Conservation (phyloP, 2,329 filamentous ascomycete genomes). For the Fusarium acutatum region DNA sequence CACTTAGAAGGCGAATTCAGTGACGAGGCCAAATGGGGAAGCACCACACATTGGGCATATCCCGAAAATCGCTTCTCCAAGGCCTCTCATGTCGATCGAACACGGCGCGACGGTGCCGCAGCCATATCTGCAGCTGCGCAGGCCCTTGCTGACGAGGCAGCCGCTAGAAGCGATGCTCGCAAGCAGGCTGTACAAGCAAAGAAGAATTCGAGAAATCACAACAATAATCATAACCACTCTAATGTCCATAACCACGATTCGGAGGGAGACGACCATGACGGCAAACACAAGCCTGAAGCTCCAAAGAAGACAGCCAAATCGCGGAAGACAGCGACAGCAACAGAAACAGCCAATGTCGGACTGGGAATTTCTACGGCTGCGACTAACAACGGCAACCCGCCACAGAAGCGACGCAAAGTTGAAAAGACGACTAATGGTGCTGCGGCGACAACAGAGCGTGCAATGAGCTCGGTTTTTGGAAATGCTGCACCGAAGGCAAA, state of each 20-base stretch:
- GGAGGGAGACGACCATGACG: conserved; percentile 77
- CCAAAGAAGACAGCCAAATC: conserved; percentile 74
- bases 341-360: conserved; percentile 63
- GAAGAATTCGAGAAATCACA: conserved; percentile 72
- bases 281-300: conserved; percentile 56
- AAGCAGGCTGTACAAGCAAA: conserved; percentile 84
- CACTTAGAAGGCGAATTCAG: conserved; percentile 90
- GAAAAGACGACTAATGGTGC: conserved; percentile 69
- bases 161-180: conserved; percentile 82
- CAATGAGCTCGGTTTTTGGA: conserved; percentile 68
- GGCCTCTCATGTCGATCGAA: conserved; percentile 74
- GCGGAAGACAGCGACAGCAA: conserved; percentile 66
- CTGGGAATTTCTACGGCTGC: conserved; percentile 70
- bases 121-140: conserved; percentile 80
- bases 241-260: conserved; percentile 63
- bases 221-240: conserved; percentile 27
- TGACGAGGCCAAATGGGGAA: conserved; percentile 93
- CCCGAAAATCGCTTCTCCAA: conserved; percentile 78
- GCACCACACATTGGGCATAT: conserved; percentile 94
- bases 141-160: conserved; percentile 82
- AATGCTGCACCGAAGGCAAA: conserved; percentile 63
- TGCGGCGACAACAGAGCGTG: conserved; percentile 68
- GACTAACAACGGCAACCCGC: conserved; percentile 62
- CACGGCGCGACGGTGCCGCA: conserved; percentile 80
- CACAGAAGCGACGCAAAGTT: conserved; percentile 81